A percentile compares a stretch with the other conserved stretches of the same genome.
Evolutionary conservation across 352 stramenopile species (phyloP).

Genomic region (Phytopythium oedochilum): DNA sequence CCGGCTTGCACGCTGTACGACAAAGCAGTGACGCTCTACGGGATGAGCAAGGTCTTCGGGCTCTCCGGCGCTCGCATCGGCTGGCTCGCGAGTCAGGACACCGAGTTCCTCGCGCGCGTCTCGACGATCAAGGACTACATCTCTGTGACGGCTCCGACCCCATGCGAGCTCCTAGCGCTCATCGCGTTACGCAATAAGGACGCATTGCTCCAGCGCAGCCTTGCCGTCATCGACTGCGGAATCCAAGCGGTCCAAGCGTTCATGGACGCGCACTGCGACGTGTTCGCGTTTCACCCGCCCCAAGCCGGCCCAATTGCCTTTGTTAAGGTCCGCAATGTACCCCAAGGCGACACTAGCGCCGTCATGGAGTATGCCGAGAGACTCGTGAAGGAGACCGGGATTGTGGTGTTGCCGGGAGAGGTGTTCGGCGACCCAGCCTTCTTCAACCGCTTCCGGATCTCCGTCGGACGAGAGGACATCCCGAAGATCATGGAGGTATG

Average conservation of each 20-base stretch:
- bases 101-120: conserved; percentile 24
- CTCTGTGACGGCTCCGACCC: conserved; percentile 48
- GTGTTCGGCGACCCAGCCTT: conserved; percentile 20
- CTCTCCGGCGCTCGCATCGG: conserved; percentile 53
- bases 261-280: conserved; percentile 21
- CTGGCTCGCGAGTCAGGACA: conserved; percentile 47
- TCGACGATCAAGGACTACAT: conserved; percentile 64
- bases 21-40: conserved; percentile 42
- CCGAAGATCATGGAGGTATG: conserved; percentile 22
- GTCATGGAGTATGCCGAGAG: conserved; percentile 18
- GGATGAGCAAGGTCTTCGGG: conserved; percentile 53
- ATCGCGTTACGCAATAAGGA: conserved; percentile 48
- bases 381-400: conserved; percentile 24
- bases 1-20: conserved; percentile 32
- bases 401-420: conserved; percentile 29
- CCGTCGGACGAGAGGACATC: conserved; percentile 24
- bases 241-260: conserved; percentile 22
- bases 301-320: conserved; percentile 31
- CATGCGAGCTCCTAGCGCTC: conserved; percentile 51
- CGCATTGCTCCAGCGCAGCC: conserved; percentile 18
- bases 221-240: conserved; percentile 13
- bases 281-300: conserved; percentile 33
- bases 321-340: conserved; percentile 17
- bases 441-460: conserved; percentile 25
- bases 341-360: neutral